Evolutionary conservation across 2,329 filamentous ascomycete genomes (phyloP), one percentile per base, ranked within the genome.

Genomic region (Orbilia oligospora): DNA sequence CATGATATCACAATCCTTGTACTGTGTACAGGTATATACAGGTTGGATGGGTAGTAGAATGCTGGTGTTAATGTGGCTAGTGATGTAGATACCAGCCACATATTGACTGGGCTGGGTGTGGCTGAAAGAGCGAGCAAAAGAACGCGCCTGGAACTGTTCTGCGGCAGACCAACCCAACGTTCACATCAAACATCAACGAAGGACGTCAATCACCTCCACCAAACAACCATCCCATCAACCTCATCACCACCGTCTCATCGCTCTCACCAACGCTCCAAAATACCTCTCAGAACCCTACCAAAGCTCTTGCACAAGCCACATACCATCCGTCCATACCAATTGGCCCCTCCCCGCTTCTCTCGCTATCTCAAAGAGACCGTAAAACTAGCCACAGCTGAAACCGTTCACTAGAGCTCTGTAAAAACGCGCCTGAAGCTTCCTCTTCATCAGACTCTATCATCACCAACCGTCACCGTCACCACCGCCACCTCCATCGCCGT

Each of bases 371-470:
- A 36, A 8, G 33, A 9, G 1, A 22, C 8, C 30, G 16, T 27
- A 6, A 22, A 55, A 20, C 38, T 12, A 55, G 51, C 51, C 22
- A 55, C 27, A 55, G 33, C 53, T 58, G 33, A 14, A 38, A 36
- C 14, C 14, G 18, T 5, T 5, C 9, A 33, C 51, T 9, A 33
- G 51, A 55, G 51, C 51, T 55, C 16, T 18, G 24, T 5, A 16
- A n/a, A 30, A 58, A 58, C 56, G 33, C 36, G 56, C 33, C 20
- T 41, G 18, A 44, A 61, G 56, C 56, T 46, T 46, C 14, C 1
- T n/a, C 6, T 46, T 18, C 44, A 46, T 20, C 44, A 46, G 38
- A 44, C 38, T 9, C n/a, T n/a, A 44, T 44, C 38, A 44, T 5
- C 38, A 44, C 33, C 9, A 36, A 9, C 33, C 5, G 9, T 36